Conservation (phyloP, 306 rosid species). For the Casuarina glauca region DNA sequence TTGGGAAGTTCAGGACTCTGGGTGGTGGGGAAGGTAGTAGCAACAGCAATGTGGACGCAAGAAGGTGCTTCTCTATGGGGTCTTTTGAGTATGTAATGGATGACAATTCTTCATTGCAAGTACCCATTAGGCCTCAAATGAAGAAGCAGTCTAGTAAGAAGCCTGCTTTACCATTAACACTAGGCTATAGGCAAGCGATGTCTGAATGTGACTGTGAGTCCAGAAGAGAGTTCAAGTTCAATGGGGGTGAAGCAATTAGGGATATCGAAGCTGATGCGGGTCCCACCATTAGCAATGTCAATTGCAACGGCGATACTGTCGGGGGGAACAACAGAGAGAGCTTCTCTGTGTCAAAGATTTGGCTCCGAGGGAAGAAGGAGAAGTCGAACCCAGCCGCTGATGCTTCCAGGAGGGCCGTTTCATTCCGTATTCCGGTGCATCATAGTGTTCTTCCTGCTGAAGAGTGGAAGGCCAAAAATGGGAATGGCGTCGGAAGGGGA, state of each 20-base stretch:
- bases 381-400: constrained; percentile 32
- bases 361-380: constrained; percentile 68
- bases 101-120: constrained; percentile 63
- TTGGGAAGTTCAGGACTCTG: constrained; percentile 77
- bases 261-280: constrained; percentile 25
- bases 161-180: constrained; percentile 50
- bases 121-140: constrained; percentile 63
- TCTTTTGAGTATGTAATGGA: constrained; percentile 87
- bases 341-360: constrained; percentile 78
- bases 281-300: constrained; percentile 12
- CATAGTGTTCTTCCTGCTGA: constrained; percentile 17
- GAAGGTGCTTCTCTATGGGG: constrained; percentile 97
- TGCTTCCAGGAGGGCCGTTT: constrained; percentile 68
- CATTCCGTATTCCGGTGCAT: constrained; percentile 62
- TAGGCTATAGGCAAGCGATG: constrained; percentile 72
- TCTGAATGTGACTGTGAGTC: constrained; percentile 89
- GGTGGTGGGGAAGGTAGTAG: constrained; percentile 54
- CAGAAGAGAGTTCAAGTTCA: constrained; percentile 67
- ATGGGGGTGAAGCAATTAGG: constrained; percentile 36
- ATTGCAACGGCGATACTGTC: constrained; percentile 26
- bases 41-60: constrained; percentile 52
- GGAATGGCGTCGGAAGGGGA: constrained; percentile 48
- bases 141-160: constrained; percentile 57
- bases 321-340: constrained; percentile 59
- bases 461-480: constrained; percentile 46